A percentile compares a stretch with the other conserved stretches of the same genome.
Evolutionary conservation across 441 rosid species (phyloP).

Genomic region (Geranium incanum): DNA sequence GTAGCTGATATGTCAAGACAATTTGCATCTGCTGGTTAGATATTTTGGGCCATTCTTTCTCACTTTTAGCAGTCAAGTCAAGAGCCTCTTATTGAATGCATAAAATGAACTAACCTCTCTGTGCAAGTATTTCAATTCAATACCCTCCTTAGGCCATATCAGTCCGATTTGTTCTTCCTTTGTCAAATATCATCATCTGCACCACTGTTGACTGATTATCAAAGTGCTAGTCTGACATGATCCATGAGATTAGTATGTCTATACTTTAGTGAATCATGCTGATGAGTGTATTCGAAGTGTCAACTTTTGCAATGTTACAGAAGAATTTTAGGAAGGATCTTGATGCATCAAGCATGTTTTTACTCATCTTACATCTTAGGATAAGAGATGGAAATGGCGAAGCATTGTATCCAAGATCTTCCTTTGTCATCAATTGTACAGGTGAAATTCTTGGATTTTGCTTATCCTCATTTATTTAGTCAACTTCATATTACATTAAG

Average conservation of each 20-base stretch:
- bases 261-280: neutral
- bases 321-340: neutral
- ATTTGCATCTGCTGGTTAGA: neutral
- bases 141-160: neutral
- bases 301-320: neutral
- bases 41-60: neutral
- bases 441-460: slow-evolving; percentile 24
- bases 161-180: neutral
- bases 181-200: neutral
- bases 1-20: neutral
- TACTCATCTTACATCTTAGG: slow-evolving; percentile 20
- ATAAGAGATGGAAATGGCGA: slow-evolving; percentile 43
- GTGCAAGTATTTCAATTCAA: neutral
- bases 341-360: neutral
- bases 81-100: neutral
- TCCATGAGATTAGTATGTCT: neutral
- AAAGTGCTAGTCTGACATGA: neutral
- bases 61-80: slow-evolving; percentile 2
- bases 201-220: neutral
- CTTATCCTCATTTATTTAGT: neutral
- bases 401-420: slow-evolving; percentile 37
- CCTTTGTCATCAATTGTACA: slow-evolving; percentile 36
- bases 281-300: neutral
- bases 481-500: neutral
- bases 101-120: neutral